Conservation (phyloP, 192 early-diverging fungal species). For the Coemansia umbellata region DNA sequence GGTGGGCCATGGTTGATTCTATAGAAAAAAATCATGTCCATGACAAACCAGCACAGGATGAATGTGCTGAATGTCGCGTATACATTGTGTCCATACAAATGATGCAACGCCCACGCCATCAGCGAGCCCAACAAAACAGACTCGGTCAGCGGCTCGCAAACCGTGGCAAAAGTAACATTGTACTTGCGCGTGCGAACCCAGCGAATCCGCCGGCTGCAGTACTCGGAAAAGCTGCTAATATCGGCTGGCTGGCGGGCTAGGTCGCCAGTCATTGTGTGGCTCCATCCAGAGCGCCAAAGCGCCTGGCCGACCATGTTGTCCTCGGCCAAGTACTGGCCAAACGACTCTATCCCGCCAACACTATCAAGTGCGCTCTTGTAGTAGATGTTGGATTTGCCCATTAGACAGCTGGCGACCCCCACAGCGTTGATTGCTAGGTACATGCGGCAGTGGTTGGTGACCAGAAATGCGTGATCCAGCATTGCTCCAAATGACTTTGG, state of each 20-base stretch:
- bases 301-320: conserved; percentile 92
- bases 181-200: conserved; percentile 96
- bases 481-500: conserved; percentile 71
- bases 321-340: conserved; percentile 90
- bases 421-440: conserved; percentile 91
- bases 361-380: conserved; percentile 74
- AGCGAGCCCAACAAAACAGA: conserved; percentile 73
- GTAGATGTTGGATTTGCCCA: conserved; percentile 95
- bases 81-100: conserved; percentile 53
- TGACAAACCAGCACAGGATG: conserved; percentile 58
- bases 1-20: conserved; percentile 38
- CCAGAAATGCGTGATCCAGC: conserved; percentile 84
- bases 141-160: conserved; percentile 91
- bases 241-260: conserved; percentile 83
- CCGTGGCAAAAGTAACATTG: conserved; percentile 82
- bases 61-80: conserved; percentile 47
- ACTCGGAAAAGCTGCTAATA: conserved; percentile 68
- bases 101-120: conserved; percentile 63
- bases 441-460: conserved; percentile 91
- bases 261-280: conserved; percentile 86
- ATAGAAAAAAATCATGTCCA: conserved; percentile 56
- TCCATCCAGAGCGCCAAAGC: conserved; percentile 71
- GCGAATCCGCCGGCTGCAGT: conserved; percentile 76
- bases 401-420: conserved; percentile 79
- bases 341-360: conserved; percentile 76